These are phyloP conservation scores for Scedosporium dehoogii DNA, from an alignment of 2,329 filamentous ascomycete species.

Conservation along the genomic window DNA sequence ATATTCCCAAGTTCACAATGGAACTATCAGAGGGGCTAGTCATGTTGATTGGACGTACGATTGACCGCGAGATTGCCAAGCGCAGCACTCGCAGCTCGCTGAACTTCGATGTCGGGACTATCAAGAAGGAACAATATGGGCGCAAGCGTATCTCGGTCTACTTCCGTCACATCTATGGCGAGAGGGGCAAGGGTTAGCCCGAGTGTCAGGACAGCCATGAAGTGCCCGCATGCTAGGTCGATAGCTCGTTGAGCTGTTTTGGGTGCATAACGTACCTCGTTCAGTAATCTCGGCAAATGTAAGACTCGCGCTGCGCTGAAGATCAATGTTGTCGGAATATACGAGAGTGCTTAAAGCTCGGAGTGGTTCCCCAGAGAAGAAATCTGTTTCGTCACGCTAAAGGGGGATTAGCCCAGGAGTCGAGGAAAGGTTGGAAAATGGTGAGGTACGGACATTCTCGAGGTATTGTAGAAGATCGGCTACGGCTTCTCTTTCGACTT, in stretches of 20 bases:
- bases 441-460: constrained; percentile 64
- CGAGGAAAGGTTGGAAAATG: constrained; percentile 3
- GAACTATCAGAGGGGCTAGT: not conserved
- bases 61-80: constrained; percentile 95
- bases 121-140: constrained; percentile 93
- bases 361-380: constrained; percentile 93
- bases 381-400: constrained; percentile 92
- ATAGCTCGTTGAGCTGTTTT: no score
- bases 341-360: constrained; percentile 90
- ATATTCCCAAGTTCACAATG: not conserved
- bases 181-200: constrained; percentile 12
- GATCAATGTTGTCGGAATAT: constrained; percentile 96
- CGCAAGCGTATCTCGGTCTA: constrained; percentile 88
- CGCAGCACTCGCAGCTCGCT: constrained; percentile 90
- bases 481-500: constrained; percentile 94
- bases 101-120: constrained; percentile 92
- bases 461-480: constrained; percentile 91
- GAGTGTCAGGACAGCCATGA: not conserved
- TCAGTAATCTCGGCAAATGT: constrained; percentile 99
- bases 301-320: constrained; percentile 92
- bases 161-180: constrained; percentile 78
- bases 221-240: no score
- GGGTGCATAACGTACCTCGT: constrained; percentile 56
- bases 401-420: constrained; percentile 19
- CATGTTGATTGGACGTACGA: constrained; percentile 47